Evolutionary conservation across 2,329 filamentous ascomycete species (phyloP), one percentile per base, ranked within the genome.

Genomic region (Aspergillus persii): DNA sequence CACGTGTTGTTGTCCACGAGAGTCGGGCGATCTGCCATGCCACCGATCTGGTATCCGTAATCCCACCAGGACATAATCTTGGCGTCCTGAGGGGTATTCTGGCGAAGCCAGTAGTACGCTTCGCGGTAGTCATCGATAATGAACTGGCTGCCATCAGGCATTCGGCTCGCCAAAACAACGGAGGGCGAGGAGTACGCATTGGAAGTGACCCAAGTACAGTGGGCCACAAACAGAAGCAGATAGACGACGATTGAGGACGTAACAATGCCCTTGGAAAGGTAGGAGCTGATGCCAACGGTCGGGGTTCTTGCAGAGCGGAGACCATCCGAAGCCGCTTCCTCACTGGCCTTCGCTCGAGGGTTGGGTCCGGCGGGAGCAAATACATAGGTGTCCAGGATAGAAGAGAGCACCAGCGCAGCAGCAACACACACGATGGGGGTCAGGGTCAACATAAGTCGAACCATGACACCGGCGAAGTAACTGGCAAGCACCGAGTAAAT

Each of bases 21-120:
- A 1, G 95, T 99, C 36, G 95, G 95, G 56, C 95, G 87, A 76
- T 99, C 95, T 53, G 95, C 95, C 95, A 99, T 99, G 67, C 95
- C 95, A 80, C 95, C 95, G 77, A 99, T 99, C 80, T 99, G 95
- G 81, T 99, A 99, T 66, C 95, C 95, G 72, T 99, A 99, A 76
- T 99, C 95, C 95, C 95, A 99, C 95, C 95, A 99, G 1, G 93
- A 95, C 94, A 98, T 98, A 74, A 99, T 90, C 84, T 98, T 99
- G 73, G 96, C 93, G 69, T 97, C 91, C 66, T 94, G 86, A 61
- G 89, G 84, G 8, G 96, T 99, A 82, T 99, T 99, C 78, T 99
- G 95, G 64, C 95, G 90, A 53, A 99, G 88, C 95, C 95, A 99
- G 80, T 99, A 96, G 80, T 99, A 99, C 2, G 95, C 95, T 84